phyloP scores from a whole-genome alignment of 345 rosid genomes.

The Brassica incana region DNA sequence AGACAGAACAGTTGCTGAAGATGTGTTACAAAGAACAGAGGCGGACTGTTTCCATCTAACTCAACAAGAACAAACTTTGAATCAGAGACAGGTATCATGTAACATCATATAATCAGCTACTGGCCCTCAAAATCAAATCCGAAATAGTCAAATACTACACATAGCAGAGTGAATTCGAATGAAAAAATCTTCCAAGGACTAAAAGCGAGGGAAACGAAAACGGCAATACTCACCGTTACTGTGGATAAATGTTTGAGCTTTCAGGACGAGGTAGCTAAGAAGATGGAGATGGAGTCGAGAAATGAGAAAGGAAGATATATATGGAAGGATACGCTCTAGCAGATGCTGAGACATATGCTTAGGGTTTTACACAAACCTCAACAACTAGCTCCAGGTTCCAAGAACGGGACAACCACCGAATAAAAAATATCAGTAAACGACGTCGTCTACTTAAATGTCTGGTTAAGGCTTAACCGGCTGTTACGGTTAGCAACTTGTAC shows the following conservation, averaged over 20 bases:
- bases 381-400: constrained; percentile 11
- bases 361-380: constrained; percentile 23
- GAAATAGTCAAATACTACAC: not conserved
- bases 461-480: constrained; percentile 15
- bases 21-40: not conserved
- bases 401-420: constrained; percentile 22
- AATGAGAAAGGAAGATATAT: not conserved
- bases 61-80: not conserved
- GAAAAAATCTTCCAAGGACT: not conserved
- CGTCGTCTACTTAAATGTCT: not conserved
- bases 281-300: not conserved
- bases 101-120: not conserved
- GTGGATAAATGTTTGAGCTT: constrained; percentile 6
- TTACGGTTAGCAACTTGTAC: not conserved
- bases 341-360: not conserved
- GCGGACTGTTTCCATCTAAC: not conserved
- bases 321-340: not conserved
- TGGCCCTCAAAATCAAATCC: not conserved
- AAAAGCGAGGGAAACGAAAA: not conserved
- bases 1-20: not conserved
- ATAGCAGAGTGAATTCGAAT: not conserved
- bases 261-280: not conserved
- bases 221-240: not conserved
- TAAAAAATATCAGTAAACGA: not conserved
- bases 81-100: not conserved